Evolutionary conservation across 1,284 basidiomycete genomes (phyloP), one percentile per base, ranked within the genome.

Genomic region (Singerocomus rubriflavus): DNA sequence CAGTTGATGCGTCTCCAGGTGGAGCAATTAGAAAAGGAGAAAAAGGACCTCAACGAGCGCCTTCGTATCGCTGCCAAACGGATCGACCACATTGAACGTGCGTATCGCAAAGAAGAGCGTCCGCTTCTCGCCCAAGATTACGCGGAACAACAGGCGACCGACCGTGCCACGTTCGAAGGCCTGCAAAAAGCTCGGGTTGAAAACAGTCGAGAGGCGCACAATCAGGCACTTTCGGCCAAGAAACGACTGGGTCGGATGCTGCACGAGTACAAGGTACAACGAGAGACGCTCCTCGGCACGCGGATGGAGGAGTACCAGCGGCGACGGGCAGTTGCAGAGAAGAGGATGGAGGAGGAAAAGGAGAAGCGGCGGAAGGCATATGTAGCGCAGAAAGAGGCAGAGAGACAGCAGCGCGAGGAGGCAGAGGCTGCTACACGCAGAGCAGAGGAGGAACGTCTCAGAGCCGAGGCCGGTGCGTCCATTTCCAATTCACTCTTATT

Each of bases 11-110:
- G 83, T 47, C 82, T 98, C 61, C 93, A 98, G 70, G 93, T 98
- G 46, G 85, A 92, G 60, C 93, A 97, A 66, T 79, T 97, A 50
- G 95, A 98, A 74, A 98, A 97, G 74, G 96, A 98, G 75, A 97
- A 97, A 81, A 88, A 85, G 62, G 91, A 95, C 60, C 77, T 93
- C 57, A 82, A 80, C 56, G 91, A 95, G 63, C 84, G 88, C 26
- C 78, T 98, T 53, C 87, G 93, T 33, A 82, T 95, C 57, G 81
- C 91, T 48, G 72, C 86, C 51, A 98, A 98, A 73, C 89, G 93
- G 30, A 85, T 98, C 63, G 96, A 99, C 66, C 95, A 99, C 71
- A 71, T 92, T 65, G 96, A 99, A 74, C 92, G 97, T 57, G 95
- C 96, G 0, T 93, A 90, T 75, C 88, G 96, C 58, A 93, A 93